Evolutionary conservation across 2,329 filamentous ascomycete species (phyloP), one percentile per base, ranked within the genome.

Genomic region (Aureobasidium sp.): DNA sequence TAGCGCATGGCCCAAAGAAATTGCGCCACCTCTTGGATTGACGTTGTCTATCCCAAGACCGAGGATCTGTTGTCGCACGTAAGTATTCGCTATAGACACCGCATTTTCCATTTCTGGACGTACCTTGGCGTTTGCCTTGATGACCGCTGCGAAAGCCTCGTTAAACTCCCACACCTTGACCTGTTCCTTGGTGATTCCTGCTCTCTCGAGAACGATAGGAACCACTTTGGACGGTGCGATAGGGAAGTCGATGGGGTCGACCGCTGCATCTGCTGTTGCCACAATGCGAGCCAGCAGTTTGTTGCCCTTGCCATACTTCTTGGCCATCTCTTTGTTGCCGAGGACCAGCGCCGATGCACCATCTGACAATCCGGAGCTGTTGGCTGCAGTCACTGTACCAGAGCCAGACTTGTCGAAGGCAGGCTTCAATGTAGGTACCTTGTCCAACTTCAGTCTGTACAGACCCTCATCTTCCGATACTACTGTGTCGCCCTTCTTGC

Each of bases 151-250:
- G 67, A 98, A 98, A 0, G 93, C 93, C 73, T 98, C 93, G 70
- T 98, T 98, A 71, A 98, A 95, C 69, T 97, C 93, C 91, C 93
- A 97, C 19, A 96, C 75, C 4, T 91, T 84, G 40, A 98, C 89
- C 69, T 97, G 87, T 41, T 94, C 86, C 71, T 90, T 89, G 59
- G 82, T 88, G 60, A 98, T 90, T 10, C 91, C 90, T 1, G 93
- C 93, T 54, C 90, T 80, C 70, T 90, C 80, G 47, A 98, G 77
- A 10, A 90, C 90, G 62, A 96, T 82, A 3, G 91, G 90, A 0
- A 97, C 91, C 4, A 91, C 91, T 70, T 94, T 90, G 34, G 93
- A 80, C 1, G 93, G 93, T 1, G 93, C 93, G 39, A 96, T 77
- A 12, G 93, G 90, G 74, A 98, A 98, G 71, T 98, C 91, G 30